Base-by-base conservation (phyloP, 371 early-diverging fungal species). In the Mortierella sp. region DNA sequence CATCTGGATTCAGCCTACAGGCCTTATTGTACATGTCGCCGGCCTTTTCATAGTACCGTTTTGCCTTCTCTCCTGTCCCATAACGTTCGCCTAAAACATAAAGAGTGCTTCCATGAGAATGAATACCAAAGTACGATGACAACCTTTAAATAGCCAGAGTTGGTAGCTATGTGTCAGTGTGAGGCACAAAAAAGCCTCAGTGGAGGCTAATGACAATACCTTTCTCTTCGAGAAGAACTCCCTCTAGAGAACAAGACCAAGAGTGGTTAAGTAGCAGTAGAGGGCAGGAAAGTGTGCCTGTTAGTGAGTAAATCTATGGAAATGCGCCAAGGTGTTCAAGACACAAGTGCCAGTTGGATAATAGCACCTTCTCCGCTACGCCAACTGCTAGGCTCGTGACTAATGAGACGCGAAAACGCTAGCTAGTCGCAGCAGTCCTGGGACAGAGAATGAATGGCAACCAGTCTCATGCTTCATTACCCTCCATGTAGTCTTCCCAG, bases 21-120 rank as follows among this genome's bases (percentile, higher is more conserved):
- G 92, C 92, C 52, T 88, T 86, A 53, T 80, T 81, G 73, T 91
- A 93, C 83, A 87, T 85, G 52, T 87, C 87, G n/a, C 82, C 84
- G 16, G 91, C 89, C 57, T 83, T 84, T 62, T 90, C 90, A 65
- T 91, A 93, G 58, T 86, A 87, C 9, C 90, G 83, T 44, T 87
- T 70, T 7, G 92, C 88, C 72, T 91, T 90, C 9, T 88, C 90
- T 7, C 91, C 91, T 45, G 83, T 85, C 1, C 66, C 84, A 75
- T 92, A 92, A 16, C 92, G 84, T 68, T 91, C 91, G 15, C 92
- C 93, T 83, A 70, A 18, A 25, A 37, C 37, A 37, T 37, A 37
- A 3, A 37, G 37, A 37, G 9, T 37, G 9, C 37, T 37, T 37
- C 9, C 9, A 37, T 37, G 37, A 37, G 37, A 37, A 37, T 37